These are phyloP conservation scores for Amesomyces nigricolor DNA, from an alignment of 2,329 filamentous ascomycete genomes.

Conservation along the genomic window DNA sequence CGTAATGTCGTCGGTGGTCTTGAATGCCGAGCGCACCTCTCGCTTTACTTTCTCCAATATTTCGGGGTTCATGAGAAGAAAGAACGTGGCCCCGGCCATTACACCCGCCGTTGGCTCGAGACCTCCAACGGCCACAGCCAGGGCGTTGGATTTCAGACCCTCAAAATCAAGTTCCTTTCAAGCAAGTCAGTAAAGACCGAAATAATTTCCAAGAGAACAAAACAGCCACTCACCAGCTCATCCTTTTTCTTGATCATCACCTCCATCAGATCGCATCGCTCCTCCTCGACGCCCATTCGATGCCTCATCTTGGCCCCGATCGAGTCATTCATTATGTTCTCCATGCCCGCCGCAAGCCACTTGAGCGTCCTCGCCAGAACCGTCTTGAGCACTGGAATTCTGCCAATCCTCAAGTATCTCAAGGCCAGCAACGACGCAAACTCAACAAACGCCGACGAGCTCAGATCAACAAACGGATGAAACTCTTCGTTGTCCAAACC, in stretches of 20 bases:
- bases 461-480: not conserved
- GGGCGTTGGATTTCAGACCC: slow-evolving; percentile 20
- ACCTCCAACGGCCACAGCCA: slow-evolving; percentile 39
- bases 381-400: not conserved
- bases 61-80: slow-evolving; percentile 36
- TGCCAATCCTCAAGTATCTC: not conserved
- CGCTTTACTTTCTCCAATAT: slow-evolving; percentile 33
- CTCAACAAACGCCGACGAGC: slow-evolving; percentile 9
- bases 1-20: slow-evolving; percentile 31
- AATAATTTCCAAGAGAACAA: not conserved
- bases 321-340: slow-evolving; percentile 12
- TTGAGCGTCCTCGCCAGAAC: not conserved
- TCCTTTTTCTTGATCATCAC: slow-evolving; percentile 22
- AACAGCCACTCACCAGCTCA: slow-evolving; percentile 19
- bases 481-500: not conserved
- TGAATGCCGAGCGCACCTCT: slow-evolving; percentile 39
- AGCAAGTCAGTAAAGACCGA: not conserved
- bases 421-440: not conserved
- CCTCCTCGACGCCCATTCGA: slow-evolving; percentile 19
- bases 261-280: slow-evolving; percentile 22
- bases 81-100: slow-evolving; percentile 35
- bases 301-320: slow-evolving; percentile 19
- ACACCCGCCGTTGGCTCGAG: slow-evolving; percentile 47
- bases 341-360: not conserved
- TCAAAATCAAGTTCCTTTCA: slow-evolving; percentile 12